A percentile compares a stretch with the other conserved stretches of the same genome.
Evolutionary conservation across 305 asterid genomes (phyloP).

Genomic region (Lippia alba): DNA sequence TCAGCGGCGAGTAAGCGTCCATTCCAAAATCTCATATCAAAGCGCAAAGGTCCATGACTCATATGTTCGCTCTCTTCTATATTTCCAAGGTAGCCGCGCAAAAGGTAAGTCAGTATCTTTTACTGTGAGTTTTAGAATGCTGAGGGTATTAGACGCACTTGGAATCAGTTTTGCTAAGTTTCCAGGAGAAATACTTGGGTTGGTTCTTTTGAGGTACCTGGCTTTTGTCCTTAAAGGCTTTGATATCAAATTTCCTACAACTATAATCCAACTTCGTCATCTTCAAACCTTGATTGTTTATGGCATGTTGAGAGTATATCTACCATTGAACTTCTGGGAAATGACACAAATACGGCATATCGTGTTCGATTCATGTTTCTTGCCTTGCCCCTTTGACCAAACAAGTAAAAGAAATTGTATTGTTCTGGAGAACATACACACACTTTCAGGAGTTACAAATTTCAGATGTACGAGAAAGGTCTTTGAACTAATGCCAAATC

Average conservation of each 20-base stretch:
- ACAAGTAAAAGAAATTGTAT: background rate
- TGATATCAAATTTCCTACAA: background rate
- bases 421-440: slow-evolving; percentile 6
- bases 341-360: slow-evolving; percentile 32
- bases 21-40: too few relatives aligned
- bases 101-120: background rate
- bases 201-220: background rate
- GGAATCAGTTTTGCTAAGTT: background rate
- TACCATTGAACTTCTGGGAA: slow-evolving; percentile 27
- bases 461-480: background rate
- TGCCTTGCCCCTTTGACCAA: slow-evolving; percentile 6
- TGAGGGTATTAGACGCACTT: background rate
- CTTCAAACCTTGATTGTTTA: slow-evolving; percentile 2
- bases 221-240: background rate
- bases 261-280: background rate
- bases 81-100: background rate
- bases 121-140: background rate
- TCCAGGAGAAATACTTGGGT: background rate
- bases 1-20: too few relatives aligned
- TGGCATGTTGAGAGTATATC: too few relatives aligned
- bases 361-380: background rate
- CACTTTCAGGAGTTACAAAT: background rate
- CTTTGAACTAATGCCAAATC: slow-evolving; percentile 1
- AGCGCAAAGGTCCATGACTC: too few relatives aligned
- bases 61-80: background rate